Conservation (phyloP, 1,284 basidiomycete species). For the Quambalaria eucalypti region DNA sequence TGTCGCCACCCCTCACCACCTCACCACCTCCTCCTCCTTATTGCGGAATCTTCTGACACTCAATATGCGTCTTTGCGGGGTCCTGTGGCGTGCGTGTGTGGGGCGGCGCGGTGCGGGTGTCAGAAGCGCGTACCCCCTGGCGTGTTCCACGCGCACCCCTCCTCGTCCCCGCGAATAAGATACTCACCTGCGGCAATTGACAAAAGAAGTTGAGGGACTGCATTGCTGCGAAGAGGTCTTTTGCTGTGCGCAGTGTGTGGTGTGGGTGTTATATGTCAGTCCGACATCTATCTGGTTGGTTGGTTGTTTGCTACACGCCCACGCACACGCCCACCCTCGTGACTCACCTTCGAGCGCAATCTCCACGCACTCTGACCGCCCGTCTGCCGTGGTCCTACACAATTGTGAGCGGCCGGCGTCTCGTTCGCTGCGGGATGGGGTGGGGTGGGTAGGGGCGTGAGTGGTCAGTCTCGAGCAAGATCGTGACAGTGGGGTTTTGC, state of each 20-base stretch:
- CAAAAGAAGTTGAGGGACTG: constrained; percentile 9
- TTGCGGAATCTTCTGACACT: constrained; percentile 8
- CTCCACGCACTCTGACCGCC: constrained; percentile 3
- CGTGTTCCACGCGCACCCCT: background rate
- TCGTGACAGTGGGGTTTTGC: background rate
- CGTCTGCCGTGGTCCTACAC: background rate
- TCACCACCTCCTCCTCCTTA: no score
- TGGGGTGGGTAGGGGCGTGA: no score
- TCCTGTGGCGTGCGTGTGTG: constrained; percentile 1
- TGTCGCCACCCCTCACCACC: no score
- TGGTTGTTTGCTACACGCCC: background rate
- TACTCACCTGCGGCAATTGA: constrained; percentile 5
- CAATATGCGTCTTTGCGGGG: constrained; percentile 11
- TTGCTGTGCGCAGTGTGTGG: background rate
- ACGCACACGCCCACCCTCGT: background rate
- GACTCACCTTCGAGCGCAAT: constrained; percentile 8
- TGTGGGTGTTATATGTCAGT: background rate
- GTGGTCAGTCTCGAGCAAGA: no score
- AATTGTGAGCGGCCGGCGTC: no score
- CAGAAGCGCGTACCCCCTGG: background rate
- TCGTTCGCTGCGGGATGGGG: no score
- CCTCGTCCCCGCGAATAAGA: background rate
- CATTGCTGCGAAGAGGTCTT: constrained; percentile 3
- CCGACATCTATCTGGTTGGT: background rate
- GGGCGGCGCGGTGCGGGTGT: background rate